Conservation (phyloP, 495 filamentous ascomycete species). For the Lophium mytilinum region DNA sequence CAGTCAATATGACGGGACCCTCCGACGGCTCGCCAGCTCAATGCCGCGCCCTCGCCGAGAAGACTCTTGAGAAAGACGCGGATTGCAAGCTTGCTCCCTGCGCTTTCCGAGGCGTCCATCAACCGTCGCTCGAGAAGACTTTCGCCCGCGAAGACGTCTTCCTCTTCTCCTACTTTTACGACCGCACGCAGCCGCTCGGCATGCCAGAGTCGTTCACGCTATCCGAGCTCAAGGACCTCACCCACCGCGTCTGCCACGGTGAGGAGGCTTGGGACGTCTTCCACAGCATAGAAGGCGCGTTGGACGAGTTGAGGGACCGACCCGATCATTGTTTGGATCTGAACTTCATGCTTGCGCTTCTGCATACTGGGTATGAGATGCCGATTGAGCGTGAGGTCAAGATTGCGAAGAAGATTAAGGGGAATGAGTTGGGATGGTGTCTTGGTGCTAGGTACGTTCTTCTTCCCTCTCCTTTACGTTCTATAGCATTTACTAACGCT, state of each 20-base stretch:
- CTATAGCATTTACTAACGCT: not conserved
- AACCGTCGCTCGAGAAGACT: constrained; percentile 86
- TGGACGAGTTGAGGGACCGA: constrained; percentile 64
- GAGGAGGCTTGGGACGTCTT: constrained; percentile 71
- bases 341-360: constrained; percentile 85
- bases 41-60: constrained; percentile 83
- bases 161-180: constrained; percentile 95
- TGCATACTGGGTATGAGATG: constrained; percentile 98
- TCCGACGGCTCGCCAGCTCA: constrained; percentile 60
- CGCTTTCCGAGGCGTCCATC: constrained; percentile 95
- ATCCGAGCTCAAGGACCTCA: constrained; percentile 74
- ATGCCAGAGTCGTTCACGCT: constrained; percentile 95
- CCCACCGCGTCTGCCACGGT: constrained; percentile 76
- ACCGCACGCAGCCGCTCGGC: constrained; percentile 81
- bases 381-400: constrained; percentile 89
- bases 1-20: constrained; percentile 87
- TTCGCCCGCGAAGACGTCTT: constrained; percentile 89
- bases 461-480: not conserved
- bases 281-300: constrained; percentile 58
- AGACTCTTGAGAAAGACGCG: constrained; percentile 79
- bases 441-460: constrained; percentile 78
- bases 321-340: constrained; percentile 91
- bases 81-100: constrained; percentile 78
- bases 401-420: constrained; percentile 97
- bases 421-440: constrained; percentile 96